Evolutionary conservation across 1,284 basidiomycete genomes (phyloP), one percentile per base, ranked within the genome.

Genomic region (Ceratobasidium sp.): DNA sequence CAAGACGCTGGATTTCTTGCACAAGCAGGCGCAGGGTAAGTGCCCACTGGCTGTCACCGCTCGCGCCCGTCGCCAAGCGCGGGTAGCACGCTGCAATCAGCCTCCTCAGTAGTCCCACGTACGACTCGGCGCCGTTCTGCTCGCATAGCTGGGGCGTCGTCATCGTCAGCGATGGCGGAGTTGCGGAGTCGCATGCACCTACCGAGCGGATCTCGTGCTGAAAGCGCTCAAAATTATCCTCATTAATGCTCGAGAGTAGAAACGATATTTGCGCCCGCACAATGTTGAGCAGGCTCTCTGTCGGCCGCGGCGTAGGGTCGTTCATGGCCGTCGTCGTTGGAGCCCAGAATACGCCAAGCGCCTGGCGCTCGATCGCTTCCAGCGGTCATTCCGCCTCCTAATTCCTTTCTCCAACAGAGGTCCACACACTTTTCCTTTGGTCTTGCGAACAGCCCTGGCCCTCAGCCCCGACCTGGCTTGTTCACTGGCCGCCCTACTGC

Each of bases 181-280:
- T 29, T 9, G 22, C 22, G 22, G 29, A 39, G 27, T 27, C 31
- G 9, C 16, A 74, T 77, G 77, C 62, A 88, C 93, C 80, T 81
- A 97, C 95, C 76, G 92, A 92, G 80, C 93, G 90, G 79, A 98
- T 96, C 85, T 98, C 95, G 74, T 89, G 84, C 81, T 95, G 90
- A 82, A 96, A 94, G 81, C 93, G 89, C 81, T 94, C 92, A 81
- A 95, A 98, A 83, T 95, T 95, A 79, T 97, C 96, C 84, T 98
- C 96, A 75, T 93, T 95, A 75, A 98, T 88, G 29, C 94, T 97
- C 24, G 93, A 95, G 77, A 98, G 88, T 76, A 97, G 87, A 83
- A 98, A 98, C 78, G 95, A 94, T 81, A 98, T 96, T 78, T 87
- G 86, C 24, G 85, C 85, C 76, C 84, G 83, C 62, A 85, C 84